A percentile compares a stretch with the other conserved stretches of the same genome.
These are phyloP conservation scores for Fusarium verticillioides DNA, from an alignment of 2,329 filamentous ascomycete species.

Conservation along the genomic window DNA sequence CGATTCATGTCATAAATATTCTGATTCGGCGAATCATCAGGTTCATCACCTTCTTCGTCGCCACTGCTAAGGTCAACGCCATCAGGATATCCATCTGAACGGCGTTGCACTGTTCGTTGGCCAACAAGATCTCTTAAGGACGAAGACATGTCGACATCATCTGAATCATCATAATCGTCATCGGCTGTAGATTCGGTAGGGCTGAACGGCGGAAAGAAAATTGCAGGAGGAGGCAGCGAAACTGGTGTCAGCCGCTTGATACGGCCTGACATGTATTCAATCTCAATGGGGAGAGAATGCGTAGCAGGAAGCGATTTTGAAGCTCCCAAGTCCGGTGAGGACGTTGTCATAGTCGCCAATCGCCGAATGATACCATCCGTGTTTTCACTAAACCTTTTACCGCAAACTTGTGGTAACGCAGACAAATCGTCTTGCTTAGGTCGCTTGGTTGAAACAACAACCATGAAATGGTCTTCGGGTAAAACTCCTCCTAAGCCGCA, in stretches of 20 bases:
- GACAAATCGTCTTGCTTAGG: constrained; percentile 45
- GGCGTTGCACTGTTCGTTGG: constrained; percentile 50
- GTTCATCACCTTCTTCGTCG: constrained; percentile 56
- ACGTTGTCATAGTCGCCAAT: constrained; percentile 56
- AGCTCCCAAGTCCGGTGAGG: constrained; percentile 46
- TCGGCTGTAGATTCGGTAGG: constrained; percentile 52
- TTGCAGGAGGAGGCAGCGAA: constrained; percentile 62
- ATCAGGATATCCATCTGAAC: constrained; percentile 56
- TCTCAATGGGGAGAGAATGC: constrained; percentile 46
- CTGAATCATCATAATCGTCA: constrained; percentile 45
- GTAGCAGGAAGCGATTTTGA: neutral
- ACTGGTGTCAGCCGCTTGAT: constrained; percentile 59
- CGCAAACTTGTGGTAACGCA: neutral
- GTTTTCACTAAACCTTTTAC: constrained; percentile 43
- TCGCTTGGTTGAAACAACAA: constrained; percentile 64
- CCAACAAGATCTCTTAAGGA: constrained; percentile 49
- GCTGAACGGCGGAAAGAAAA: constrained; percentile 62
- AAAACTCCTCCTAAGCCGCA: constrained; percentile 69
- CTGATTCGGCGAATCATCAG: constrained; percentile 48
- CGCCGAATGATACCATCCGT: constrained; percentile 56
- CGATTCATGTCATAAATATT: constrained; percentile 47
- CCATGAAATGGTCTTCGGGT: constrained; percentile 72
- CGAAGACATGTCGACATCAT: constrained; percentile 45
- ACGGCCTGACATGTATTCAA: constrained; percentile 58
- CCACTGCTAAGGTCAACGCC: constrained; percentile 54